phyloP scores from a whole-genome alignment of 495 filamentous ascomycete genomes.

The Penicillium manginii region DNA sequence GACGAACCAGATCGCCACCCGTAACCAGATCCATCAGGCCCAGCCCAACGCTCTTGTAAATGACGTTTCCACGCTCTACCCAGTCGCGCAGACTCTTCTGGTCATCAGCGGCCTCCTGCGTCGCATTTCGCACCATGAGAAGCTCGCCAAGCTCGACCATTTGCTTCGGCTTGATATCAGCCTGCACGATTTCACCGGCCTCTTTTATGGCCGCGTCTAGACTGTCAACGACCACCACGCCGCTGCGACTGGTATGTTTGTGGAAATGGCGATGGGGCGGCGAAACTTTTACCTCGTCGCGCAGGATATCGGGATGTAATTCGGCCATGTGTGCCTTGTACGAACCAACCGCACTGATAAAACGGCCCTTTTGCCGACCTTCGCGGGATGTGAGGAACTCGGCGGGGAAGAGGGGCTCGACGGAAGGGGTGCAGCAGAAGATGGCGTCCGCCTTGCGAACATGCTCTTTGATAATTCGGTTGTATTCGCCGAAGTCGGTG shows the following conservation, averaged over 20 bases:
- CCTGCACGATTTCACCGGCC: constrained; percentile 86
- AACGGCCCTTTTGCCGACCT: constrained; percentile 72
- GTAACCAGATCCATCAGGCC: constrained; percentile 61
- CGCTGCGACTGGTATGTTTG: constrained; percentile 71
- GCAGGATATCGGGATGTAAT: constrained; percentile 73
- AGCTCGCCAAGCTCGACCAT: constrained; percentile 87
- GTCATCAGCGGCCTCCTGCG: constrained; percentile 42
- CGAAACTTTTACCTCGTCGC: constrained; percentile 63
- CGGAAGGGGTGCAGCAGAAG: constrained; percentile 76
- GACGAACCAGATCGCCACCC: constrained; percentile 71
- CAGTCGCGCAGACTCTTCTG: constrained; percentile 67
- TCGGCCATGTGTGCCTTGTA: constrained; percentile 89
- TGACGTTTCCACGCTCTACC: constrained; percentile 79
- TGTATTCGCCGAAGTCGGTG: constrained; percentile 71
- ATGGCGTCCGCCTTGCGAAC: constrained; percentile 74
- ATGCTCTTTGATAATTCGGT: constrained; percentile 65
- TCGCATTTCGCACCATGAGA: constrained; percentile 67
- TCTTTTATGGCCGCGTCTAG: constrained; percentile 78
- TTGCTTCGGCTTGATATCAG: constrained; percentile 68
- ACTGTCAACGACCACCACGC: constrained; percentile 82
- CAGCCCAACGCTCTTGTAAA: constrained; percentile 51
- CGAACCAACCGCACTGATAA: constrained; percentile 79
- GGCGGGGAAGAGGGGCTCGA: constrained; percentile 63
- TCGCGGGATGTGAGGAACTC: constrained; percentile 67
- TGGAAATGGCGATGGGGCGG: constrained; percentile 64